Evolutionary conservation across 495 filamentous ascomycete species (phyloP), one percentile per base, ranked within the genome.

Genomic region (Lepidopterella palustris): DNA sequence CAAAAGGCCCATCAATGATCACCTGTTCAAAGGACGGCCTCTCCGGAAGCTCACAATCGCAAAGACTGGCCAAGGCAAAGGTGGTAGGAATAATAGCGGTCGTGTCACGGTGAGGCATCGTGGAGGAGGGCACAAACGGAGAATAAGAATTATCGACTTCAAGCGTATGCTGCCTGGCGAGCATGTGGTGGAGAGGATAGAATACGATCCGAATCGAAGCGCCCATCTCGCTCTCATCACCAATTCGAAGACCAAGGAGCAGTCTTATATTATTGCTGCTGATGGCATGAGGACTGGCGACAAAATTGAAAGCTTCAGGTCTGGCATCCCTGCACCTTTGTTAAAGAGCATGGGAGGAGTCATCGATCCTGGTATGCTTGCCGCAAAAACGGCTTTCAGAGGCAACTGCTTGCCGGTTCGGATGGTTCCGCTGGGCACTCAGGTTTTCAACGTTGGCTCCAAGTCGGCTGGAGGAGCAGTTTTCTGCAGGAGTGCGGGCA

Each of bases 391-490:
- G 28, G 89, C 89, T 3, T 90, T 90, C 81, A 82, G 92, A 75
- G 93, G 93, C 21, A 98, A 98, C 68, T 98, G 93, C 74, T 68
- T 98, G 56, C 93, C 93, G 20, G 71, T 97, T 68, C 88, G 93
- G 70, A 92, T 97, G 86, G 86, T 97, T 47, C 95, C 93, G 0
- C 78, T 97, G 40, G 92, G 92, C 10, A 95, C 88, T 25, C 78
- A 87, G n/a, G 83, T 98, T 53, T 96, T 85, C 80, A 91, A 90
- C 62, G 82, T 98, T 25, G 93, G 92, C 11, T 87, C 92, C 20
- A 80, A 80, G 42, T 75, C 81, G 10, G 80, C 81, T 2, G 83
- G 86, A 54, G 84, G 85, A 13, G 93, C 84, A 21, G 90, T 97
- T 45, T 88, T 97, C 67, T 98, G 93, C 71, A 84, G 93, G 50